Evolutionary conservation across 495 filamentous ascomycete species (phyloP).

Genomic region (Beverwykella pulmonaria): DNA sequence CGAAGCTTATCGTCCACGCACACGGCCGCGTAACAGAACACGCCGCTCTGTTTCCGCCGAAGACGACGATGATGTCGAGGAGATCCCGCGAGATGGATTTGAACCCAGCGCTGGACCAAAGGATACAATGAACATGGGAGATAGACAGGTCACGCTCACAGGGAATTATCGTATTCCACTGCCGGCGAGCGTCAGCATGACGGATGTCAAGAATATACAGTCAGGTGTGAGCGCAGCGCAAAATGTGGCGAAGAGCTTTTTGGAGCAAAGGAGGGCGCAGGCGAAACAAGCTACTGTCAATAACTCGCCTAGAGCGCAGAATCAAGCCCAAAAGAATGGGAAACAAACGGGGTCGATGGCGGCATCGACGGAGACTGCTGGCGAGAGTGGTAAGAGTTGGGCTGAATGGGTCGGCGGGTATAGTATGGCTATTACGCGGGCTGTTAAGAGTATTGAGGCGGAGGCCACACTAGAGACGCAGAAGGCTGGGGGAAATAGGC

Average conservation of each 20-base stretch:
- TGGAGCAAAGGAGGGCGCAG: slow-evolving; percentile 28
- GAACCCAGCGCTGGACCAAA: neutral
- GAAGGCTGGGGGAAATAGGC: slow-evolving; percentile 7
- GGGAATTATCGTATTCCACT: slow-evolving; percentile 37
- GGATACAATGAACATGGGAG: slow-evolving; percentile 1
- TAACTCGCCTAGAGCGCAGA: neutral
- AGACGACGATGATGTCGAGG: slow-evolving; percentile 30
- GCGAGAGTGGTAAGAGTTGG: slow-evolving; percentile 22
- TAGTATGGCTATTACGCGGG: slow-evolving; percentile 35
- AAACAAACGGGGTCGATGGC: neutral
- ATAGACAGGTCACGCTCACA: slow-evolving; percentile 29
- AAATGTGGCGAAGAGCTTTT: slow-evolving; percentile 30
- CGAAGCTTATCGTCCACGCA: slow-evolving; percentile 1
- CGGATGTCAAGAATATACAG: slow-evolving; percentile 34
- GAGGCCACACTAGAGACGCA: slow-evolving; percentile 32
- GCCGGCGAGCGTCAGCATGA: slow-evolving; percentile 30
- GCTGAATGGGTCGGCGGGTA: slow-evolving; percentile 39
- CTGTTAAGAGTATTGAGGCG: slow-evolving; percentile 36
- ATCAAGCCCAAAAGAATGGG: neutral
- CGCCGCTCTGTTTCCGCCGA: neutral
- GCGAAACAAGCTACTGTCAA: neutral
- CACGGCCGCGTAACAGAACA: neutral
- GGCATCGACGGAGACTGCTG: neutral
- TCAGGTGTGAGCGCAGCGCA: slow-evolving; percentile 30
- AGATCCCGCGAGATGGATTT: slow-evolving; percentile 18